phyloP scores from a whole-genome alignment of 2,329 filamentous ascomycete species.

The Cercospora sesami region DNA sequence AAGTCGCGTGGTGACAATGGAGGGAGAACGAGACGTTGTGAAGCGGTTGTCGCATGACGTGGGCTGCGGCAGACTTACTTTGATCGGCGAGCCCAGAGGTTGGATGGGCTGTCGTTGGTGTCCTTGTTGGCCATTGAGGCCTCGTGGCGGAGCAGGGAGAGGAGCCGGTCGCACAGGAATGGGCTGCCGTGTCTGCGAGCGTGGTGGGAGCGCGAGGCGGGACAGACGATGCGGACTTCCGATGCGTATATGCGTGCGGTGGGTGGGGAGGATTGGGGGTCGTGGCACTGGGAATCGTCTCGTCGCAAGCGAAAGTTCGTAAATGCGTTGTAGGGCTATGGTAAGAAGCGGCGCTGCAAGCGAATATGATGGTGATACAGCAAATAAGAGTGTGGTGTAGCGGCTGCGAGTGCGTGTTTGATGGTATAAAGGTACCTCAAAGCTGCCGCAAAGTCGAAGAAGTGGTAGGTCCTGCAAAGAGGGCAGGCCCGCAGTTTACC shows the following conservation, averaged over 20 bases:
- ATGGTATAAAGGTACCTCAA: neutral
- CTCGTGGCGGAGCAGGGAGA: neutral
- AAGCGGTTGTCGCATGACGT: conserved; percentile 2
- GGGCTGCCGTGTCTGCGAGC: neutral
- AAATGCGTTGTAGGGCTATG: neutral
- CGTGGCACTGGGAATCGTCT: neutral
- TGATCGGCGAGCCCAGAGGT: conserved; percentile 75
- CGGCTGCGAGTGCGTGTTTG: neutral
- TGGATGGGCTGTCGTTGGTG: conserved; percentile 39
- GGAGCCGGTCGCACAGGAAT: neutral
- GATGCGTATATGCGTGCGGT: conserved; percentile 10
- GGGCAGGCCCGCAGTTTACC: neutral
- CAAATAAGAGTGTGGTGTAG: neutral
- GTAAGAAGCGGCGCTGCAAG: neutral
- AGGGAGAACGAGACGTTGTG: neutral
- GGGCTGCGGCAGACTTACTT: conserved; percentile 59
- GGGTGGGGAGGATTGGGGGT: conserved; percentile 8
- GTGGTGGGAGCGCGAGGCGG: conserved; percentile 17
- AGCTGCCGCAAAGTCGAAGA: neutral
- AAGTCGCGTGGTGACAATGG: neutral
- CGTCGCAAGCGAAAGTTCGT: neutral
- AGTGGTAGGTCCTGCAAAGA: conserved; percentile 3
- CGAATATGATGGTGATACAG: neutral
- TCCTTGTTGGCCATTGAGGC: conserved; percentile 37
- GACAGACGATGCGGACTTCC: neutral